These are phyloP conservation scores for Naganishia randhawae DNA, from an alignment of 768 basidiomycete species.

Conservation along the genomic window DNA sequence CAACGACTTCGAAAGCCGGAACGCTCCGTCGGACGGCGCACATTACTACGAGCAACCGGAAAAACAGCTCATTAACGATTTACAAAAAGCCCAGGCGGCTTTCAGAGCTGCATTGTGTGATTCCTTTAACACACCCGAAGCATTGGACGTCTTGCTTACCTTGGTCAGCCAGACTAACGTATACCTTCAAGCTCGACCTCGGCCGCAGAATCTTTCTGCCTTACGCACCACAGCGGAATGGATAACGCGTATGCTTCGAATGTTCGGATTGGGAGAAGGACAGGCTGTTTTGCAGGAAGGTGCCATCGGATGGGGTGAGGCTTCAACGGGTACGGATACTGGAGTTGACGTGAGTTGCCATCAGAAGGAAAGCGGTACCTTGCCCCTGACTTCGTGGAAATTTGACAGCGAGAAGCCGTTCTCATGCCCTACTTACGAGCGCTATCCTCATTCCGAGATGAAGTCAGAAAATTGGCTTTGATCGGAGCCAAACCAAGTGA, in stretches of 20 bases:
- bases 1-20: constrained; percentile 54
- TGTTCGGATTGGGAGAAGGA: constrained; percentile 56
- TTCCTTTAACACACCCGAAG: constrained; percentile 91
- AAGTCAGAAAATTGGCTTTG: constrained; percentile 77
- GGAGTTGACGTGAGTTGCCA: constrained; percentile 51
- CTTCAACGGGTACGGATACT: constrained; percentile 54
- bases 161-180: constrained; percentile 80
- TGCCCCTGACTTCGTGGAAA: constrained; percentile 56
- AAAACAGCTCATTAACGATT: constrained; percentile 66
- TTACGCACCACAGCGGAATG: constrained; percentile 59
- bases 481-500: constrained; percentile 63
- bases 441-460: constrained; percentile 86
- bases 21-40: constrained; percentile 45
- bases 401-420: constrained; percentile 68
- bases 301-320: constrained; percentile 75
- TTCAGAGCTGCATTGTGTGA: constrained; percentile 89
- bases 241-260: constrained; percentile 56
- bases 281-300: constrained; percentile 62
- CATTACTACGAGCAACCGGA: constrained; percentile 59
- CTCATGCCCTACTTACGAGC: constrained; percentile 83
- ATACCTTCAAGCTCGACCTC: constrained; percentile 60
- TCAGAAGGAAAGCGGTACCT: constrained; percentile 8
- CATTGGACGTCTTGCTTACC: constrained; percentile 70
- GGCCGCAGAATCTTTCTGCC: constrained; percentile 56
- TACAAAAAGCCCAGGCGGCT: constrained; percentile 66